Evolutionary conservation across 2,329 filamentous ascomycete species (phyloP), one percentile per base, ranked within the genome.

Genomic region (Colletotrichum zoysiae): DNA sequence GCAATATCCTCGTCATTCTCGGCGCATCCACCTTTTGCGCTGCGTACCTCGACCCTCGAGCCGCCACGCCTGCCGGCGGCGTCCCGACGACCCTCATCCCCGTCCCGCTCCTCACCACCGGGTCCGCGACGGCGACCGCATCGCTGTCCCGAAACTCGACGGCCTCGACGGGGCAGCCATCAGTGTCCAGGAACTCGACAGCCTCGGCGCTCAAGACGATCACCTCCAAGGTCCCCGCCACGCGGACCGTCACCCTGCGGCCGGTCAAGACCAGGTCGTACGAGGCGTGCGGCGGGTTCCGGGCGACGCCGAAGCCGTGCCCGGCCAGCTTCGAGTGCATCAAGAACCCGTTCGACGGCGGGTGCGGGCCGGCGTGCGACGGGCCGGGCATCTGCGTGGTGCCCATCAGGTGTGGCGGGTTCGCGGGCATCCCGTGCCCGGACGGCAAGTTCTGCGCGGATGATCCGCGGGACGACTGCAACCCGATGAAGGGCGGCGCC

Each of bases 341-440:
- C 18, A 76, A 82, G 67, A 81, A 83, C 35, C 81, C 82, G 14
- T 78, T 81, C 48, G 58, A 42, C 6, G 12, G 75, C 74, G 40
- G 70, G 33, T 82, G 81, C 53, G 81, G 81, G 9, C 74, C 81
- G 76, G 78, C 81, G 4, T 82, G 81, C 65, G 81, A 82, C 53
- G 63, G 26, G 8, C 78, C 78, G 0, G 81, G 81, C 1, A 81
- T 82, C 33, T 83, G 79, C 56, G 73, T 80, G 1, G 57, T 73
- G 7, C 65, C 65, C 1, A 64, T 57, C 1, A 50, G 40, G 0
- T 82, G 80, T 30, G 74, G 74, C 2, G 80, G 80, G 0, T 71
- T 82, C 12, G 11, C 20, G 0, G 80, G 77, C 0, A 35, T 58
- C 0, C 1, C 20, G n/a, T 82, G 80, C 53, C 78, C 79, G 0